Percentiles rank a stretch among this genome's conserved stretches.
Evolutionary conservation across 345 rosid species (phyloP).

Genomic region (Mallotus nudiflorus): DNA sequence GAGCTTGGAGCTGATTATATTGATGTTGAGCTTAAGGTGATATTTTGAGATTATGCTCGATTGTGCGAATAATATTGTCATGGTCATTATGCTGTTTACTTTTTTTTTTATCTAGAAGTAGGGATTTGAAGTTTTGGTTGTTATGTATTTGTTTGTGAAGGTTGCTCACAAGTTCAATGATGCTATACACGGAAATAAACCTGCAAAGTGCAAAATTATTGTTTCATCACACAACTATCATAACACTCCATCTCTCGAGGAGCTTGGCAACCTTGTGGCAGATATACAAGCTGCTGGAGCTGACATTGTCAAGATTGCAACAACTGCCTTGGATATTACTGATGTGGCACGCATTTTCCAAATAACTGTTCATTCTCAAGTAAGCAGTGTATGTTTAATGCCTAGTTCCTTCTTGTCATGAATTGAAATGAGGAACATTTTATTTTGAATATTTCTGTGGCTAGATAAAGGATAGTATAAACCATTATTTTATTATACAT

Average conservation of each 20-base stretch:
- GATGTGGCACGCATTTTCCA: conserved; percentile 90
- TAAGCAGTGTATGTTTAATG: conserved; percentile 45
- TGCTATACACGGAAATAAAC: conserved; percentile 59
- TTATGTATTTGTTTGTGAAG: conserved; percentile 34
- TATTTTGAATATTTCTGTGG: background rate
- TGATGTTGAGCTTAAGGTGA: conserved; percentile 96
- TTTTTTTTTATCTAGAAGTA: background rate
- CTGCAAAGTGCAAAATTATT: conserved; percentile 64
- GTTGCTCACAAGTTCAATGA: conserved; percentile 70
- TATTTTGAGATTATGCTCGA: background rate
- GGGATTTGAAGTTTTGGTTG: background rate
- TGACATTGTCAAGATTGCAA: conserved; percentile 89
- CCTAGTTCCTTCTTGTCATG: background rate
- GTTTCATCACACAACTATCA: conserved; percentile 92
- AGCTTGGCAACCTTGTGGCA: conserved; percentile 70
- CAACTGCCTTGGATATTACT: conserved; percentile 78
- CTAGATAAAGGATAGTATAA: too few relatives aligned
- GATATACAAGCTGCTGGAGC: conserved; percentile 78
- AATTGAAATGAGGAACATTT: background rate
- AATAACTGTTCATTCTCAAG: conserved; percentile 75
- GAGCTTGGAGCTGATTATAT: conserved; percentile 91
- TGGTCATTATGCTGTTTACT: background rate
- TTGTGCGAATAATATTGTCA: background rate
- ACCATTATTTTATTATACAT: background rate
- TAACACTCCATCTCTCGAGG: conserved; percentile 78